These are phyloP conservation scores for Allantophomopsis cytisporea DNA, from an alignment of 2,329 filamentous ascomycete species.

Conservation along the genomic window DNA sequence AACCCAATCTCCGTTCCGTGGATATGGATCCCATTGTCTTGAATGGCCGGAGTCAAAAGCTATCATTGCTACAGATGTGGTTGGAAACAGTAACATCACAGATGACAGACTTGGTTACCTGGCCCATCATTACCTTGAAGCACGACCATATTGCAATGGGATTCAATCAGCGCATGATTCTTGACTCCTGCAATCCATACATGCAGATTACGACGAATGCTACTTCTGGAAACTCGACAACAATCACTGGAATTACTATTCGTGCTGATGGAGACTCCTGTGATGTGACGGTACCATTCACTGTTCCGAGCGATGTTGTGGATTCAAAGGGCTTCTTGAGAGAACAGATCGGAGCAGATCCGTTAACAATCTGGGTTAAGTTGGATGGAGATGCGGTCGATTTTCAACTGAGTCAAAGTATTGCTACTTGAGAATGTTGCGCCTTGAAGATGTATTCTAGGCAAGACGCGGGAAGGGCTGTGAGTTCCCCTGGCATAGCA, in stretches of 20 bases:
- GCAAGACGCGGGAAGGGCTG: too few relatives aligned
- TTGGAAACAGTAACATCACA: conserved; percentile 11
- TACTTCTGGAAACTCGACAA: background rate
- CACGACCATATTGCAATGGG: conserved; percentile 29
- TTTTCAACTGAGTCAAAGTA: conserved; percentile 19
- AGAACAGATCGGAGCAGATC: conserved; percentile 37
- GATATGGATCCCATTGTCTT: conserved; percentile 4
- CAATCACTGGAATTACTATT: conserved; percentile 17
- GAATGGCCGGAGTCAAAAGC: conserved; percentile 2
- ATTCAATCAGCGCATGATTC: conserved; percentile 32
- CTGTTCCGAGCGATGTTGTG: conserved; percentile 19
- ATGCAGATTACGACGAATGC: background rate
- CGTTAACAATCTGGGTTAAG: conserved; percentile 33
- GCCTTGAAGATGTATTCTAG: too few relatives aligned
- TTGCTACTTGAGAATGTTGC: conserved; percentile 5
- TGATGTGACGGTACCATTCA: conserved; percentile 11
- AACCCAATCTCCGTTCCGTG: conserved; percentile 36
- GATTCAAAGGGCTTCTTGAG: conserved; percentile 7
- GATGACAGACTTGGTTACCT: conserved; percentile 19
- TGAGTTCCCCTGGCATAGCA: too few relatives aligned
- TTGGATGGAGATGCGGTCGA: conserved; percentile 29
- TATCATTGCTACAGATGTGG: conserved; percentile 12
- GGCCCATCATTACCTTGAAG: conserved; percentile 36
- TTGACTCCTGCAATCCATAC: conserved; percentile 10
- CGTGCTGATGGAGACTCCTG: conserved; percentile 22